Percentiles rank a stretch among this genome's conserved stretches.
phyloP scores from a whole-genome alignment of 148 eudicot species.

The Rhododendron kiyosumense region DNA sequence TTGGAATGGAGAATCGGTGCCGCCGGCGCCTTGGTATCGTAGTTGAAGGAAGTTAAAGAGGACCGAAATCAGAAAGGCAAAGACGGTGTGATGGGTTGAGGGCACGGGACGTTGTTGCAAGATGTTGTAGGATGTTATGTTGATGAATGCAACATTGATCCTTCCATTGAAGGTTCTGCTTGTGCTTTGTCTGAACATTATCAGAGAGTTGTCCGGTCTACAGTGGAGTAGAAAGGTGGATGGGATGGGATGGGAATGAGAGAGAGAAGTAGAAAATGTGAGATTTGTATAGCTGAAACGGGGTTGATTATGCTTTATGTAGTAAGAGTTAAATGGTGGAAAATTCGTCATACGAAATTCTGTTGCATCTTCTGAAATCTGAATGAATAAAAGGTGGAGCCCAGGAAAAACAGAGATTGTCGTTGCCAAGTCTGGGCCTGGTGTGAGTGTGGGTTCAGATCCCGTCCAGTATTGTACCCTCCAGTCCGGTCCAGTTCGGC shows the following conservation, averaged over 20 bases:
- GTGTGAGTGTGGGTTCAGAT: too few relatives aligned
- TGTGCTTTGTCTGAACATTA: background rate
- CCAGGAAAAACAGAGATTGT: too few relatives aligned
- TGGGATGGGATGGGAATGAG: background rate
- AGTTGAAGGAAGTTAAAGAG: background rate
- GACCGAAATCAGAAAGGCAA: background rate
- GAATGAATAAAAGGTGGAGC: too few relatives aligned
- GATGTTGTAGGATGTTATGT: background rate
- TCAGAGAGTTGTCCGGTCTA: background rate
- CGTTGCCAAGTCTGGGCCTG: too few relatives aligned
- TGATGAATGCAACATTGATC: background rate
- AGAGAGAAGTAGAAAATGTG: background rate
- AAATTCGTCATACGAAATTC: background rate
- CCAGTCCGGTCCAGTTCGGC: too few relatives aligned
- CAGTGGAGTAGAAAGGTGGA: background rate
- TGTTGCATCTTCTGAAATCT: background rate
- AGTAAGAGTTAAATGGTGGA: background rate
- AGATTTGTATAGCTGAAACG: background rate
- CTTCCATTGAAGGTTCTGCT: background rate
- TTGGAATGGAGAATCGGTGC: background rate
- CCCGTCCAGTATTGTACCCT: too few relatives aligned
- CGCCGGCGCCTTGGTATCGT: background rate
- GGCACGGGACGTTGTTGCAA: background rate
- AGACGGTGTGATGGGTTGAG: background rate
- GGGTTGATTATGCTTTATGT: background rate